Evolutionary conservation across 1,284 basidiomycete genomes (phyloP).

Genomic region (Leucoagaricus sp.): DNA sequence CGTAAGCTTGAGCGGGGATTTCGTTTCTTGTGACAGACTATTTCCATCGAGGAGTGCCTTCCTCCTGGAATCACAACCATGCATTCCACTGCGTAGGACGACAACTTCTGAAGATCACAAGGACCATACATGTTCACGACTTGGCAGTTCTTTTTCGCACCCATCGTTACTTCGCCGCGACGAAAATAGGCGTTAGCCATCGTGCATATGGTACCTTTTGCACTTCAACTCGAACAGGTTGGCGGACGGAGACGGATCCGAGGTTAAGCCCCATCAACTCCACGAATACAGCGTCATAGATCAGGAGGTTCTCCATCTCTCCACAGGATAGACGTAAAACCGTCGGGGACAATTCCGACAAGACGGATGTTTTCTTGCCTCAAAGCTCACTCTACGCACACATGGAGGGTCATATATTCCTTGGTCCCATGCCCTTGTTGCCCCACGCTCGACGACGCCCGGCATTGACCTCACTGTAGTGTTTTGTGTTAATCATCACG

Average conservation of each 20-base stretch:
- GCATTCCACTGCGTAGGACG: not conserved
- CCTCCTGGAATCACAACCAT: not conserved
- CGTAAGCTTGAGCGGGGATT: no score
- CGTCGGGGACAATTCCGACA: no score
- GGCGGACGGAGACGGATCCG: slow-evolving; percentile 1
- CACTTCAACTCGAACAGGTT: not conserved
- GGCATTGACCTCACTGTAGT: not conserved
- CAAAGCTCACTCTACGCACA: not conserved
- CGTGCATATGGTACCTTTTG: not conserved
- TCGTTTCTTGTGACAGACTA: no score
- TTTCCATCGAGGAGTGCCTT: not conserved
- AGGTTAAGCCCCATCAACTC: slow-evolving; percentile 8
- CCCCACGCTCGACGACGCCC: not conserved
- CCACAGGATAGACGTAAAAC: not conserved
- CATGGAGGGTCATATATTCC: not conserved
- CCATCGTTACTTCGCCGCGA: not conserved
- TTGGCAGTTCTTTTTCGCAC: not conserved
- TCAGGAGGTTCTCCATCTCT: not conserved
- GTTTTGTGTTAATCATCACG: not conserved
- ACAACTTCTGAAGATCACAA: not conserved
- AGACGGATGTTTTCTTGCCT: not conserved
- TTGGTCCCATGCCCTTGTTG: not conserved
- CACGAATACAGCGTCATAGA: not conserved
- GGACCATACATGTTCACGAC: not conserved
- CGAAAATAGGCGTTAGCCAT: not conserved